These are phyloP conservation scores for Malassezia sp. DNA, from an alignment of 1,284 basidiomycete genomes.

Conservation along the genomic window DNA sequence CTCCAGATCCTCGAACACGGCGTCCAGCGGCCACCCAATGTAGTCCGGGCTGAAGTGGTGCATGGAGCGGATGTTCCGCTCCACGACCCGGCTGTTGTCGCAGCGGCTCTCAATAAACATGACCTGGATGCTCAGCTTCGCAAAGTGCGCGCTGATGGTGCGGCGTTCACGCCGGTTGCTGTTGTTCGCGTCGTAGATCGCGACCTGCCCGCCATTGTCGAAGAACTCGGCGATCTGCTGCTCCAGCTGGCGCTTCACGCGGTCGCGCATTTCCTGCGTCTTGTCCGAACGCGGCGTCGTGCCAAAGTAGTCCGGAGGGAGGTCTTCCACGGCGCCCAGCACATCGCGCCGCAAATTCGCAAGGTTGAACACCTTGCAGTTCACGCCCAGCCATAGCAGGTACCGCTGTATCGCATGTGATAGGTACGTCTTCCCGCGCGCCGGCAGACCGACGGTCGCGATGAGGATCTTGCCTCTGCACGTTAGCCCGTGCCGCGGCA, in stretches of 20 bases:
- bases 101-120: slow-evolving; percentile 59
- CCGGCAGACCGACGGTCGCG: slow-evolving; percentile 75
- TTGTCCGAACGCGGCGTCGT: slow-evolving; percentile 51
- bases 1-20: slow-evolving; percentile 83
- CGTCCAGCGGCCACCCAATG: slow-evolving; percentile 77
- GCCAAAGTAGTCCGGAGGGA: slow-evolving; percentile 85
- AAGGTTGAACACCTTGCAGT: slow-evolving; percentile 81
- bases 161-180: slow-evolving; percentile 62
- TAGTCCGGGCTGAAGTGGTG: slow-evolving; percentile 54
- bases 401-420: slow-evolving; percentile 90
- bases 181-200: slow-evolving; percentile 99
- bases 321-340: slow-evolving; percentile 71
- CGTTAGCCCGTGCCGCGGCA: background rate
- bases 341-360: slow-evolving; percentile 87
- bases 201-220: slow-evolving; percentile 68
- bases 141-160: slow-evolving; percentile 67
- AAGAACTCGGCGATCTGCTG: slow-evolving; percentile 79
- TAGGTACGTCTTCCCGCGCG: slow-evolving; percentile 85
- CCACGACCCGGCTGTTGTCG: slow-evolving; percentile 69
- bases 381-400: slow-evolving; percentile 92
- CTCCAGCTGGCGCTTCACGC: slow-evolving; percentile 70
- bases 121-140: slow-evolving; percentile 68
- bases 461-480: slow-evolving; percentile 72
- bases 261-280: slow-evolving; percentile 64
- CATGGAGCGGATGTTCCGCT: slow-evolving; percentile 66